A percentile compares a stretch with the other conserved stretches of the same genome.
Conservation (phyloP, 495 filamentous ascomycete genomes). For the Penicillium pancosmium region DNA sequence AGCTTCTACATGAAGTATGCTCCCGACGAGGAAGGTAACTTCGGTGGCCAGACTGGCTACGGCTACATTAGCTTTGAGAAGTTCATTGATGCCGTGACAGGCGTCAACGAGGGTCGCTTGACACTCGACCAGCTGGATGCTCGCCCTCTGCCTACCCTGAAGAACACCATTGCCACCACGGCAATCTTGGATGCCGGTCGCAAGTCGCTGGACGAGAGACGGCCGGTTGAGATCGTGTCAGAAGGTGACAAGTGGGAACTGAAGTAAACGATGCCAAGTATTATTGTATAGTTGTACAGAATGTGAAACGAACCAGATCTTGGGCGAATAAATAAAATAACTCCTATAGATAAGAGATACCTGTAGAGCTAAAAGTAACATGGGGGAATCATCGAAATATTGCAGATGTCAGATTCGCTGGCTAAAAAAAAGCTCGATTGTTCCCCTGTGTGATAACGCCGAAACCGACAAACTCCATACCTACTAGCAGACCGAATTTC, state of each 20-base stretch:
- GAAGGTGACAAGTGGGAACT: conserved; percentile 68
- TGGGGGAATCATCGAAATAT: conserved; percentile 1
- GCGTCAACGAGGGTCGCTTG: conserved; percentile 70
- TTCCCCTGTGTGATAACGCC: conserved; percentile 3
- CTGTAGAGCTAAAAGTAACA: not conserved
- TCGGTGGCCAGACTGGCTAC: conserved; percentile 87
- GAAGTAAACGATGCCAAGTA: conserved; percentile 50
- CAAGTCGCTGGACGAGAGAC: conserved; percentile 75
- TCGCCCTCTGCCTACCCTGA: conserved; percentile 79
- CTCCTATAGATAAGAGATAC: not conserved
- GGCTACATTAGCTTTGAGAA: conserved; percentile 96
- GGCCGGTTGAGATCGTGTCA: conserved; percentile 71
- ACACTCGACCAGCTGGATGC: conserved; percentile 75
- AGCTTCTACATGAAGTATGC: conserved; percentile 96
- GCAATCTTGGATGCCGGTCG: conserved; percentile 89
- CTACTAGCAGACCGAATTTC: not conserved
- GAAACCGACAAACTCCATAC: conserved; percentile 1
- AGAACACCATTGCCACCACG: conserved; percentile 87
- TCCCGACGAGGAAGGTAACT: conserved; percentile 93
- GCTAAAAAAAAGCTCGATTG: conserved; percentile 4
- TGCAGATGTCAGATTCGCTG: conserved; percentile 1
- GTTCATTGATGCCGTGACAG: conserved; percentile 84
- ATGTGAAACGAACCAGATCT: not conserved
- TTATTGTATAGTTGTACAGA: conserved; percentile 8
- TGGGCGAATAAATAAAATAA: not conserved